Evolutionary conservation across 345 rosid genomes (phyloP), one percentile per base, ranked within the genome.

Genomic region (Eucalyptus victrix): DNA sequence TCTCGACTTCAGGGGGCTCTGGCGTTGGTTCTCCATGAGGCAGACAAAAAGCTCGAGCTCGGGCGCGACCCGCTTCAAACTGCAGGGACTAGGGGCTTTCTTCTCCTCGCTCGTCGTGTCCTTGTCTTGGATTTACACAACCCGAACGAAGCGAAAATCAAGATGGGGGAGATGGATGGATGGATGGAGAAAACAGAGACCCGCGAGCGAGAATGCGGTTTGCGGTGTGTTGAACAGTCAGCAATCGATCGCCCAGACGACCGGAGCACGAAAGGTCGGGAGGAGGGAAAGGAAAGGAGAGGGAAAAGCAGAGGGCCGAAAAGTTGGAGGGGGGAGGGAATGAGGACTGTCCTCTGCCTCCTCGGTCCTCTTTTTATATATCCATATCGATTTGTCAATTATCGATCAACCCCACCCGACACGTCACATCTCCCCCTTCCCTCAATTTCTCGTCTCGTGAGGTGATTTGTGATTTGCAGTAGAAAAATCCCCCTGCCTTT

Each of bases 21-120:
- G 86, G 76, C 40, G 86, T 17, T 90, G 95, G 87, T 86, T 93
- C 91, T 95, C 96, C 96, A 95, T 95, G 30, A 54, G 54, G 54
- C 16, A 37, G 86, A 40, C 28, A 30, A 4, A 30, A 86, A 37
- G 56, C 87, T 50, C 37, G 87, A 50, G 54, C 81, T 45, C 54
- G 45, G 87, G 80, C 88, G 47, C 51, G 24, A 34, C 51, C 62
- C 53, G 56, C 17, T 86, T 88, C 69, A 23, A 37, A 72, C 86
- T 37, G 50, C 86, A 88, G 56, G 32, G 60, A 4, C 17, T 42
- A 34, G 85, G 80, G 6, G 11, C 89, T 49, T 76, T 12, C 37
- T 30, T 45, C 72, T 32, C 34, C 40, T 19, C 7, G 58, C 19
- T 44, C 12, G 32, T 18, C 49, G 18, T 87, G 65, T 53, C 47